Evolutionary conservation across 495 filamentous ascomycete species (phyloP).

Genomic region (Haplographium delicatum): DNA sequence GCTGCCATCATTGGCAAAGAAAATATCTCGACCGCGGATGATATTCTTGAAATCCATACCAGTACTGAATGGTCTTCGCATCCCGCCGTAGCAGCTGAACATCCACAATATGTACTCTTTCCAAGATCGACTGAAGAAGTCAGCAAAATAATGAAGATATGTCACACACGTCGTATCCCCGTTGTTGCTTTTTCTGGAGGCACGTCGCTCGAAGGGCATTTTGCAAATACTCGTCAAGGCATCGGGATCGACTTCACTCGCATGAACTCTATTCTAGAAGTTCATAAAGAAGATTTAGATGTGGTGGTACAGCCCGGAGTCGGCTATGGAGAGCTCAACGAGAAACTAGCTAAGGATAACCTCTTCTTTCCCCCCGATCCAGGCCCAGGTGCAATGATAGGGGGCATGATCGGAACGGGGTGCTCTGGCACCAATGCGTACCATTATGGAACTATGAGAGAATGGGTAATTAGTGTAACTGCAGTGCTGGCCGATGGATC

Average conservation of each 20-base stretch:
- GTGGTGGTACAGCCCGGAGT: conserved; percentile 78
- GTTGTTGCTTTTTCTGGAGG: conserved; percentile 73
- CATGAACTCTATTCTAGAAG: conserved; percentile 66
- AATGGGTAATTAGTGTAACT: conserved; percentile 86
- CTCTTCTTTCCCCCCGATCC: conserved; percentile 84
- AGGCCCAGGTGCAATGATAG: conserved; percentile 80
- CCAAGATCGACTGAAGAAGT: conserved; percentile 65
- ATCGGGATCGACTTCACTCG: conserved; percentile 71
- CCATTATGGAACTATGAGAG: conserved; percentile 89
- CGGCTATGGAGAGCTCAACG: conserved; percentile 75
- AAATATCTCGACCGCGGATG: conserved; percentile 70
- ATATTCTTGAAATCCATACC: conserved; percentile 65
- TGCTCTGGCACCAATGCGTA: conserved; percentile 93
- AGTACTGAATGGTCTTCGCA: conserved; percentile 90
- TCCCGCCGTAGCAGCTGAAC: conserved; percentile 36
- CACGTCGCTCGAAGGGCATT: conserved; percentile 75
- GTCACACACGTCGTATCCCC: conserved; percentile 63
- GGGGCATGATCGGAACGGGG: conserved; percentile 92
- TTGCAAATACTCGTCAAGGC: conserved; percentile 65
- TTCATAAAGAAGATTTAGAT: conserved; percentile 73
- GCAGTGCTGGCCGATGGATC: conserved; percentile 88
- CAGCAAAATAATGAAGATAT: conserved; percentile 65
- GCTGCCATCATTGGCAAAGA: conserved; percentile 75
- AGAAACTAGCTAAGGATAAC: conserved; percentile 58
- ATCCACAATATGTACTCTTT: conserved; percentile 59